phyloP scores from a whole-genome alignment of 2,329 filamentous ascomycete genomes.

The Aspergillus brunneoviolaceus region DNA sequence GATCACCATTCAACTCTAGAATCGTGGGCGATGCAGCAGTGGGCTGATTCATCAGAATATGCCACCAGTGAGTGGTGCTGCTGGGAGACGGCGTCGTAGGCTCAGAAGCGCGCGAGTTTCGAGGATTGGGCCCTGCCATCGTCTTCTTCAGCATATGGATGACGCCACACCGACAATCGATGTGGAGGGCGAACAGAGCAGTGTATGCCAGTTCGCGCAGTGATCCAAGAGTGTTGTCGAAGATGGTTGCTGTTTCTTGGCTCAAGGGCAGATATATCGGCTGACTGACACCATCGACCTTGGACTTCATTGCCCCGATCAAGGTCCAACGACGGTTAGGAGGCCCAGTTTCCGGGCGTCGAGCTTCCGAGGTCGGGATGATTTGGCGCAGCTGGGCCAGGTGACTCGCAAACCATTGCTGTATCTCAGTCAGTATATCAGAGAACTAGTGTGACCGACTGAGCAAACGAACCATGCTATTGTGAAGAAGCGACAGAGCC shows the following conservation, averaged over 20 bases:
- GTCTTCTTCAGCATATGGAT: conserved; percentile 71
- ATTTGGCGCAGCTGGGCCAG: conserved; percentile 79
- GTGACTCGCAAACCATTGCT: conserved; percentile 87
- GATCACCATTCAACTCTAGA: conserved; percentile 75
- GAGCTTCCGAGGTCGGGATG: conserved; percentile 64
- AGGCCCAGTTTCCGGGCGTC: conserved; percentile 42
- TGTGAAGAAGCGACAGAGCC: conserved; percentile 84
- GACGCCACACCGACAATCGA: conserved; percentile 83
- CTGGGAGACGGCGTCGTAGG: conserved; percentile 58
- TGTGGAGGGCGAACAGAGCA: conserved; percentile 79
- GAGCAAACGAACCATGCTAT: conserved; percentile 67
- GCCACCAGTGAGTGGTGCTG: conserved; percentile 66
- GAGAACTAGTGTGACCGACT: not conserved
- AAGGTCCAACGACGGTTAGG: conserved; percentile 81
- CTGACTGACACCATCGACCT: conserved; percentile 56
- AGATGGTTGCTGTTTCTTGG: conserved; percentile 77
- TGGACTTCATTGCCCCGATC: conserved; percentile 61
- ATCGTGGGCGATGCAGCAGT: conserved; percentile 62
- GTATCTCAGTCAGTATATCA: conserved; percentile 12
- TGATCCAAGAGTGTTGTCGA: conserved; percentile 81
- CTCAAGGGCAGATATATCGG: conserved; percentile 86
- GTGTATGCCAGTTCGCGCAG: conserved; percentile 78
- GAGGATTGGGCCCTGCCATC: conserved; percentile 58
- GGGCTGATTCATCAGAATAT: conserved; percentile 44
- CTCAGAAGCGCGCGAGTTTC: conserved; percentile 32